phyloP scores from a whole-genome alignment of 2,329 filamentous ascomycete genomes.

The Pochonia chlamydosporia region DNA sequence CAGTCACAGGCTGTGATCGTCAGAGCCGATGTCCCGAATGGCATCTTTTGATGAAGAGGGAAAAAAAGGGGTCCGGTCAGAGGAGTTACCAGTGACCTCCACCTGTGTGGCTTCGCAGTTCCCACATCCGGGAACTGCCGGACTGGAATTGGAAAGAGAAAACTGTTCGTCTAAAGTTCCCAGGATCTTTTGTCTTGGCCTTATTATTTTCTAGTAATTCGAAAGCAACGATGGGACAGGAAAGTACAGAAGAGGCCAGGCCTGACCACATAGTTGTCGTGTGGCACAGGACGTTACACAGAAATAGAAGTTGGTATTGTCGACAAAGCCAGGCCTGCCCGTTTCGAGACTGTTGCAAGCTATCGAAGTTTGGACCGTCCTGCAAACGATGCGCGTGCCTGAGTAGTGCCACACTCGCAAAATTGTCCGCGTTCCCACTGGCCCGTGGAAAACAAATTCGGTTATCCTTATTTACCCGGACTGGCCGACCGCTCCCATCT shows the following conservation, averaged over 20 bases:
- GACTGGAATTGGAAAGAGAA: slow-evolving; percentile 1
- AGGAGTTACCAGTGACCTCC: too few species aligned
- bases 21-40: neutral
- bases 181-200: slow-evolving; percentile 14
- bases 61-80: neutral
- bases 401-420: slow-evolving; percentile 33
- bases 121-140: slow-evolving; percentile 7
- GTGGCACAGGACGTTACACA: too few species aligned
- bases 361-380: neutral
- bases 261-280: too few species aligned
- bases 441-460: too few species aligned
- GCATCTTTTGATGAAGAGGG: neutral
- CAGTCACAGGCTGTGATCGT: neutral
- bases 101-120: neutral
- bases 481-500: too few species aligned
- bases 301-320: too few species aligned
- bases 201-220: too few species aligned
- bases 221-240: too few species aligned
- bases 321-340: neutral
- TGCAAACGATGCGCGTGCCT: neutral
- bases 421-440: too few species aligned
- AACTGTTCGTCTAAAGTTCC: neutral
- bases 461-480: too few species aligned
- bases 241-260: too few species aligned
- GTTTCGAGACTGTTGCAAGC: neutral